Evolutionary conservation across 2,329 filamentous ascomycete species (phyloP).

Genomic region (Remersonia thermophila): DNA sequence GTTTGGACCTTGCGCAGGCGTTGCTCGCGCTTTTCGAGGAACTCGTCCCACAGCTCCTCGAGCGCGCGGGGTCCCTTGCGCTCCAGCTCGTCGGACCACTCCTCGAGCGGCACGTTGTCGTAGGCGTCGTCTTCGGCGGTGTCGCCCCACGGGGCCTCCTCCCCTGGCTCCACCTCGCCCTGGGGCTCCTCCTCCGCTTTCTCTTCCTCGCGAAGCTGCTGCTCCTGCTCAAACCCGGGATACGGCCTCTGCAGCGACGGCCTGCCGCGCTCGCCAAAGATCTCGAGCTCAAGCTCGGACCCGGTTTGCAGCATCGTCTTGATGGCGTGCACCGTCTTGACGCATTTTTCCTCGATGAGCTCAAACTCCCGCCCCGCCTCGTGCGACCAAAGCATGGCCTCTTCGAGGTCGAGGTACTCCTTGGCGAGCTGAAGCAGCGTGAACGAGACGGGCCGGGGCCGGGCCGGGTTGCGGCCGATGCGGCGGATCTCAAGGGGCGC

Average conservation of each 20-base stretch:
- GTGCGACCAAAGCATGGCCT: conserved; percentile 35
- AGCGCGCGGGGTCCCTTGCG: too few relatives aligned
- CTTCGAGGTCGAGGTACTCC: conserved; percentile 38
- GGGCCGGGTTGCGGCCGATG: conserved; percentile 24
- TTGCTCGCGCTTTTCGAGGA: too few relatives aligned
- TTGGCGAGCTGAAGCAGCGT: conserved; percentile 37
- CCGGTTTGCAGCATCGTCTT: conserved; percentile 9
- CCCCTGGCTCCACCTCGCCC: not conserved
- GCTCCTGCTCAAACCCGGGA: too few relatives aligned
- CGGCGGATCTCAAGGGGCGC: conserved; percentile 29
- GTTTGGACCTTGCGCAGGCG: too few relatives aligned
- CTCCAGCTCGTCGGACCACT: not conserved
- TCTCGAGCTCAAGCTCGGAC: conserved; percentile 9
- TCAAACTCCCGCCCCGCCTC: conserved; percentile 29
- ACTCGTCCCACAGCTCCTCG: too few relatives aligned
- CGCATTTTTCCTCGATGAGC: conserved; percentile 28
- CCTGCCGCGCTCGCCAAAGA: conserved; percentile 5
- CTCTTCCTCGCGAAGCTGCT: not conserved
- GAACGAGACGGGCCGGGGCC: conserved; percentile 29
- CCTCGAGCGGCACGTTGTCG: not conserved
- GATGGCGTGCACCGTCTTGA: conserved; percentile 23
- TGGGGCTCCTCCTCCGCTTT: not conserved
- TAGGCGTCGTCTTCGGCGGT: too few relatives aligned
- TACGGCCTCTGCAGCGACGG: not conserved
- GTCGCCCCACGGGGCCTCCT: not conserved